These are phyloP conservation scores for Nigrograna mackinnonii DNA, from an alignment of 2,329 filamentous ascomycete species.

Conservation along the genomic window DNA sequence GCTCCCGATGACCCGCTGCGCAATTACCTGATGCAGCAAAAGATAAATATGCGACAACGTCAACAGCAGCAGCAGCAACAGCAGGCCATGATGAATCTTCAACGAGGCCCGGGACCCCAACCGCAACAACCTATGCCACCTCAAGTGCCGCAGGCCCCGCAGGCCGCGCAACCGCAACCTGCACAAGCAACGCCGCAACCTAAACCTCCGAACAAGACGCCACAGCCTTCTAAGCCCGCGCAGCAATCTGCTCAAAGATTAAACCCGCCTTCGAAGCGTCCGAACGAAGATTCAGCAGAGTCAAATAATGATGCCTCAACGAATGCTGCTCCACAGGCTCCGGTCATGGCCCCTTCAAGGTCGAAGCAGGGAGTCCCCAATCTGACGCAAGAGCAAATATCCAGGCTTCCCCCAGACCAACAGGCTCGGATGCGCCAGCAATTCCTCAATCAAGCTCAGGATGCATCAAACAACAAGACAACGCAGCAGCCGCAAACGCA, in stretches of 20 bases:
- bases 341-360: conserved; percentile 35
- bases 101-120: too few species aligned
- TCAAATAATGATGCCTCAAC: conserved; percentile 28
- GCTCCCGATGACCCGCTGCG: conserved; percentile 28
- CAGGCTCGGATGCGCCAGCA: conserved; percentile 35
- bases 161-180: conserved; percentile 28
- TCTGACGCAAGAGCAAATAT: conserved; percentile 37
- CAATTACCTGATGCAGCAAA: conserved; percentile 10
- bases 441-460: conserved; percentile 33
- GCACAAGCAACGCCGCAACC: conserved; percentile 24
- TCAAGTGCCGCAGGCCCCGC: conserved; percentile 10
- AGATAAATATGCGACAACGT: conserved; percentile 3
- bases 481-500: too few species aligned
- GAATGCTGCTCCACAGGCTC: conserved; percentile 36
- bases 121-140: conserved; percentile 10
- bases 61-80: conserved; percentile 6
- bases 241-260: conserved; percentile 13
- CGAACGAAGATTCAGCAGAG: conserved; percentile 48
- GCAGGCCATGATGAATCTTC: too few species aligned
- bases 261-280: conserved; percentile 38
- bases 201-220: conserved; percentile 21
- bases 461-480: conserved; percentile 29
- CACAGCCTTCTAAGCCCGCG: conserved; percentile 21
- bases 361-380: conserved; percentile 32
- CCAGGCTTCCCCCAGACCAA: conserved; percentile 33